Percentiles rank a stretch among this genome's conserved stretches.
Evolutionary conservation across 2,329 filamentous ascomycete genomes (phyloP).

Genomic region (Neofusicoccum umdonicola): DNA sequence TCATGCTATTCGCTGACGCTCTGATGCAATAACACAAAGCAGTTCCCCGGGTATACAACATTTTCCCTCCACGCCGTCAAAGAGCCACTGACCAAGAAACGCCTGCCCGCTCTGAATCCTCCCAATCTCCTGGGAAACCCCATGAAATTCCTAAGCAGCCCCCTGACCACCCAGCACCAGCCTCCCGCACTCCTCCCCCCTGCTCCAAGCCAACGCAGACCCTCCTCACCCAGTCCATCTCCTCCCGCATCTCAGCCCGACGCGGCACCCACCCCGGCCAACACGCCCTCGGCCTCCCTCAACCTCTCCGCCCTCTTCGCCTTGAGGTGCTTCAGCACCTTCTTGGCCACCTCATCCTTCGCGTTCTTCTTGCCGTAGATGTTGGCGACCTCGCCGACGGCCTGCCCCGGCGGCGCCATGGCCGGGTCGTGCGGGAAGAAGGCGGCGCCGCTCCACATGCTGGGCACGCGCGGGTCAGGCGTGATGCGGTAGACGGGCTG

Average conservation of each 20-base stretch:
- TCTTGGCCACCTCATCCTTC: conserved; percentile 48
- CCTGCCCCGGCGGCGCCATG: conserved; percentile 31
- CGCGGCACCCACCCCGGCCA: not conserved
- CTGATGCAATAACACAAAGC: too few species aligned
- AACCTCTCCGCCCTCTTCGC: conserved; percentile 30
- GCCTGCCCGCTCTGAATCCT: not conserved
- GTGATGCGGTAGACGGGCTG: conserved; percentile 15
- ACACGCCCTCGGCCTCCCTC: conserved; percentile 21
- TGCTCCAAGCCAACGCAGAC: too few species aligned
- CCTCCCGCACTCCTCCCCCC: too few species aligned
- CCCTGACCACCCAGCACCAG: too few species aligned
- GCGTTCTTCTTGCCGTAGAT: conserved; percentile 51
- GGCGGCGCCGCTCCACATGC: conserved; percentile 37
- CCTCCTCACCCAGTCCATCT: too few species aligned
- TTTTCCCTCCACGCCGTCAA: not conserved
- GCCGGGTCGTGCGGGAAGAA: conserved; percentile 27
- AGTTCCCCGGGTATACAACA: not conserved
- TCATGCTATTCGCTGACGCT: too few species aligned
- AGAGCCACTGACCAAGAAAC: not conserved
- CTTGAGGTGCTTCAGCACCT: conserved; percentile 40
- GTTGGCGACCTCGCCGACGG: conserved; percentile 42
- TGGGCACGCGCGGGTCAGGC: conserved; percentile 17
- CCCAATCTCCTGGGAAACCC: too few species aligned
- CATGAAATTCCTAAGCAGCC: too few species aligned
- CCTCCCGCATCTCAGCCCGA: not conserved